Conservation (phyloP, 1,284 basidiomycete genomes). For the Ustilago lituana region DNA sequence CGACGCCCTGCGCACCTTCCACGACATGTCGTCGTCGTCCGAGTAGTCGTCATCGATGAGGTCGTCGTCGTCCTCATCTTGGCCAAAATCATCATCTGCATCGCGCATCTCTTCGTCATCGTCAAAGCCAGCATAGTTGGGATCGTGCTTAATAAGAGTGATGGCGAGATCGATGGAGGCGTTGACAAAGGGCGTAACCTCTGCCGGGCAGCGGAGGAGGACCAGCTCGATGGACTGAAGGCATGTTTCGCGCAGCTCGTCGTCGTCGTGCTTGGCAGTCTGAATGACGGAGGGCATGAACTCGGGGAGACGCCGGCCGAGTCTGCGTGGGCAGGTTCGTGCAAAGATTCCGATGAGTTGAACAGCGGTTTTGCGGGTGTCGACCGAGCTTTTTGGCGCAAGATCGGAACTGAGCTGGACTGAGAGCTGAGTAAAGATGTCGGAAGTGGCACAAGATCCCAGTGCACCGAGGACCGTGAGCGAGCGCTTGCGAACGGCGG, state of each 20-base stretch:
- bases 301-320: constrained; percentile 51
- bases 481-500: constrained; percentile 55
- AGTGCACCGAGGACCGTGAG: constrained; percentile 76
- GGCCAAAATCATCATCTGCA: constrained; percentile 42
- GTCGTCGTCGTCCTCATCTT: constrained; percentile 71
- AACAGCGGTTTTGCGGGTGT: constrained; percentile 77
- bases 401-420: constrained; percentile 46
- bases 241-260: constrained; percentile 70
- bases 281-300: constrained; percentile 75
- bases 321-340: constrained; percentile 53
- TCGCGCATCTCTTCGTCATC: constrained; percentile 75
- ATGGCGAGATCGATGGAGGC: constrained; percentile 77
- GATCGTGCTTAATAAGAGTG: constrained; percentile 89
- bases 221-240: constrained; percentile 76
- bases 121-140: constrained; percentile 88
- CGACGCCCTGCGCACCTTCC: constrained; percentile 93
- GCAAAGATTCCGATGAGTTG: constrained; percentile 78
- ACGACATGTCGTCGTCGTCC: constrained; percentile 98
- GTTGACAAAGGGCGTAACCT: constrained; percentile 78
- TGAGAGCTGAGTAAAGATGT: constrained; percentile 56
- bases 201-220: constrained; percentile 82
- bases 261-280: constrained; percentile 79
- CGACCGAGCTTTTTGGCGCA: constrained; percentile 65
- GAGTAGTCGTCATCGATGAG: constrained; percentile 75
- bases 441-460: constrained; percentile 61